Evolutionary conservation across 805 yeast genomes (phyloP), one percentile per base, ranked within the genome.

Genomic region (Metschnikowia dekortorum): DNA sequence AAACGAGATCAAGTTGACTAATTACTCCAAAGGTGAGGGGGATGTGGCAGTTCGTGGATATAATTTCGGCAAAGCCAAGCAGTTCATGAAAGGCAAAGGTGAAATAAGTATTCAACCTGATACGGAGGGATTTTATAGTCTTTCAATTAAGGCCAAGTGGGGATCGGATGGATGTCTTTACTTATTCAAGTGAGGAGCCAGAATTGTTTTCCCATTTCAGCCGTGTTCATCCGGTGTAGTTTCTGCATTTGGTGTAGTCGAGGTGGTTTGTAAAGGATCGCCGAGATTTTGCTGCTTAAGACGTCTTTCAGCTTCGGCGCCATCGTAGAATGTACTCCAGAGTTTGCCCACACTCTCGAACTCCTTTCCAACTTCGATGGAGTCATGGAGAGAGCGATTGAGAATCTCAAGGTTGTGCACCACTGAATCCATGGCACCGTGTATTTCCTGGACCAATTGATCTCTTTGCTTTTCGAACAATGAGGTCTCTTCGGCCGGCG

Each of bases 121-220:
- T 28, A 28, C 28, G 13, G 71, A 70, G 32, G 78, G 65, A 5
- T 83, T 76, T 66, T 68, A 74, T 67, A 65, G 69, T 9, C 52
- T 71, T 22, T 69, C 78, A 3, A 68, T 83, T 0, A 59, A 55
- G 34, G 90, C 89, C 0, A 70, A 72, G 35, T 84, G 84, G 76
- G 91, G 89, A 11, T 70, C 65, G 30, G 92, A 86, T 64, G 91
- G 91, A 2, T 85, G 91, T 61, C 74, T 86, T 51, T 86, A 85
- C 61, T 74, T 73, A 47, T 32, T 52, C 44, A 44, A 44, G 36
- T 31, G 38, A 22, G 29, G 16, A 8, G 22, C n/a, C 16, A 39
- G 28, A 18, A 26, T 16, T 7, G 11, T 26, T 26, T n/a, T 14
- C 5, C 35, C n/a, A 41, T 13, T 33, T 41, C 11, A 34, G 34